Evolutionary conservation across 345 rosid species (phyloP).

Genomic region (Pistacia integerrima): DNA sequence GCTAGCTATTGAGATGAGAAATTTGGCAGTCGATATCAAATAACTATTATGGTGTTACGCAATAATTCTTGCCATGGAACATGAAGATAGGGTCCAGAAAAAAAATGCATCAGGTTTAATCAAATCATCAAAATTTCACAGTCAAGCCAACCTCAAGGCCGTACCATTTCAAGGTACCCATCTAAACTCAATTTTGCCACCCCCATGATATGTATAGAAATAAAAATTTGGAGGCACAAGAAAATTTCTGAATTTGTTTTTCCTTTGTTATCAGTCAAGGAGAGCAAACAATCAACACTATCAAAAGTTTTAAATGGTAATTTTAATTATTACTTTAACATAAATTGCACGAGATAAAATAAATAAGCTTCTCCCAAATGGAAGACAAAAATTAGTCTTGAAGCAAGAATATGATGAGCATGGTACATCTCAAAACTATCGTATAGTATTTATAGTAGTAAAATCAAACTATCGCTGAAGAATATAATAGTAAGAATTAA

Average conservation of each 20-base stretch:
- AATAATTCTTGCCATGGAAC: background rate
- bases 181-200: too few species aligned
- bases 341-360: background rate
- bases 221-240: background rate
- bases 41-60: background rate
- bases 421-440: background rate
- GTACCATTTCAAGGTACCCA: background rate
- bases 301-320: background rate
- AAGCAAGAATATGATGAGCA: background rate
- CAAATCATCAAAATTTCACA: background rate
- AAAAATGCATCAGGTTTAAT: background rate
- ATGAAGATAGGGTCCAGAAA: background rate
- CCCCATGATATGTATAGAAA: background rate
- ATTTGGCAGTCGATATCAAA: background rate
- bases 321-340: background rate
- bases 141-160: background rate
- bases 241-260: background rate
- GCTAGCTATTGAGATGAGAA: background rate
- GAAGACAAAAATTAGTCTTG: constrained; percentile 5
- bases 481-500: background rate
- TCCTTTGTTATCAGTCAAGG: background rate
- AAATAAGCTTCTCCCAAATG: background rate
- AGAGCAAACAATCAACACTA: background rate
- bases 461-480: background rate
- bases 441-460: background rate